A percentile compares a stretch with the other conserved stretches of the same genome.
Conservation (phyloP, 2,329 filamentous ascomycete genomes). For the Capronia coronata region DNA sequence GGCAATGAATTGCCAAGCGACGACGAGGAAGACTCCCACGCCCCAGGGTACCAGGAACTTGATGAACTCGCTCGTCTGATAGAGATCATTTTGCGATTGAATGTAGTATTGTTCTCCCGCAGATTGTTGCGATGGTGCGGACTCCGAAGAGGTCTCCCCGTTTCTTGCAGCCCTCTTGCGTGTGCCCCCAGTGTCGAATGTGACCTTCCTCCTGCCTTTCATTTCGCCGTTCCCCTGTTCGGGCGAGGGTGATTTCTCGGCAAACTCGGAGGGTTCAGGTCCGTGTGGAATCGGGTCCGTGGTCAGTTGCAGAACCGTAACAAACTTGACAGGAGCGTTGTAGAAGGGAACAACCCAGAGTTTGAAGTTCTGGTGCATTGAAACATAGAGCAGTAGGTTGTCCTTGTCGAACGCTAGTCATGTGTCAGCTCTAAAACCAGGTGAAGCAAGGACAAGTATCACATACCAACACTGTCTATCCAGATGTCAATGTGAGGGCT, state of each 20-base stretch:
- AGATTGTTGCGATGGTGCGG: not conserved
- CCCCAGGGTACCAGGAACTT: constrained; percentile 62
- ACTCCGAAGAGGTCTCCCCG: not conserved
- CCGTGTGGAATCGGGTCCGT: constrained; percentile 39
- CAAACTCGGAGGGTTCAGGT: constrained; percentile 40
- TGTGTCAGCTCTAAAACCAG: not conserved
- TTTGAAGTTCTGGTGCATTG: constrained; percentile 66
- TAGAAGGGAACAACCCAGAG: constrained; percentile 74
- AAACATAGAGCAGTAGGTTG: constrained; percentile 64
- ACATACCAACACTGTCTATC: constrained; percentile 55
- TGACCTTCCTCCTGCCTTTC: not conserved
- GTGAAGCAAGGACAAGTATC: not conserved
- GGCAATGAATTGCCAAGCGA: constrained; percentile 58
- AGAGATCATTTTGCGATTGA: constrained; percentile 69
- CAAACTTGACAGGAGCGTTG: constrained; percentile 59
- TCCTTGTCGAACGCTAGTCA: constrained; percentile 59
- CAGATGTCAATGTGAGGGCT: constrained; percentile 64
- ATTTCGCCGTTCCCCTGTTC: not conserved
- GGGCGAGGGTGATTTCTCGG: constrained; percentile 7
- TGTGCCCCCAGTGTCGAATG: not conserved
- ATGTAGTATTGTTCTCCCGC: constrained; percentile 56
- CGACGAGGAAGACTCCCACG: constrained; percentile 51
- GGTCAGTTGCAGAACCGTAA: constrained; percentile 60
- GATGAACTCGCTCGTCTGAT: constrained; percentile 68
- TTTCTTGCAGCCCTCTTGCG: not conserved